Evolutionary conservation across 1,284 basidiomycete genomes (phyloP), one percentile per base, ranked within the genome.

Genomic region (Marasmius oreades): DNA sequence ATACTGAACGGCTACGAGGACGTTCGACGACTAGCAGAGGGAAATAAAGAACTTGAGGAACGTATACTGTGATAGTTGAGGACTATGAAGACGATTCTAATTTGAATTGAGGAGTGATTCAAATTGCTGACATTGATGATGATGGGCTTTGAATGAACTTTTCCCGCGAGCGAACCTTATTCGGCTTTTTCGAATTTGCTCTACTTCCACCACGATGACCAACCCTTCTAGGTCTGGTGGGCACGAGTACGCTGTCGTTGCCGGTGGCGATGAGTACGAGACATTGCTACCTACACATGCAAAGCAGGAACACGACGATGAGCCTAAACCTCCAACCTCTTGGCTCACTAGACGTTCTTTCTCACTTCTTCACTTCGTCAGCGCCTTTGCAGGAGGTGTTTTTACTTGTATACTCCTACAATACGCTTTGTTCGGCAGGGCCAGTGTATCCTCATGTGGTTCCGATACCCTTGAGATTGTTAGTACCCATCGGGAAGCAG

Each of bases 351-450:
- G 62, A 33, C 57, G 61, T 26, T 64, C 61, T 48, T 77, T 73
- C 63, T 66, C 60, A 22, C 44, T 66, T 28, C 53, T 72, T 18
- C 74, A 79, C 54, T 61, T 80, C n/a, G 55, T 68, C 6, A 55
- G 69, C 3, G 73, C 80, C 0, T 84, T 82, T 60, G 60, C 75
- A 16, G 66, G 70, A 20, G 81, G 81, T 2, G 64, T 73, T n/a
- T 39, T 78, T 3, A 72, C 75, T 3, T 78, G 75, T 61, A 55
- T 77, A 28, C 48, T 74, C 12, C 69, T 67, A 1, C 77, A 81
- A 60, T 71, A 71, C 59, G 65, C 74, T 5, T 59, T 78, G 31
- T 76, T 71, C 57, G 70, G 71, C 5, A 55, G 51, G n/a, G 56
- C 59, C 16, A 46, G 51, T 10, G 36, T 61, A 23, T 42, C 55